These are phyloP conservation scores for Salix exigua DNA, from an alignment of 345 rosid genomes.

Conservation along the genomic window DNA sequence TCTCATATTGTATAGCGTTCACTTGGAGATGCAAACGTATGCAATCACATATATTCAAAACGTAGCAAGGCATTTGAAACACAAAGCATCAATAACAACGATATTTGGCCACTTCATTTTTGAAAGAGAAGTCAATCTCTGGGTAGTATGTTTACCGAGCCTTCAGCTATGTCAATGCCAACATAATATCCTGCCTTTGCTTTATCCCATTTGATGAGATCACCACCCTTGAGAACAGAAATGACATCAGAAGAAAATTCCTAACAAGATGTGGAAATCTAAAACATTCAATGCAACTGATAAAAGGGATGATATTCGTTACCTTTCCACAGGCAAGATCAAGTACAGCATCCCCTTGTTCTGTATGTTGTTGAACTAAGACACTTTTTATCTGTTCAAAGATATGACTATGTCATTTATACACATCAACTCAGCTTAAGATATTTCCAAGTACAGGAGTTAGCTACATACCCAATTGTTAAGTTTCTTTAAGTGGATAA, in stretches of 20 bases:
- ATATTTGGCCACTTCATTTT: not conserved
- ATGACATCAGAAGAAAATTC: not conserved
- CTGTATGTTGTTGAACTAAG: constrained; percentile 83
- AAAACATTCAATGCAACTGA: not conserved
- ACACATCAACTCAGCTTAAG: not conserved
- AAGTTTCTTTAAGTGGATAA: constrained; percentile 89
- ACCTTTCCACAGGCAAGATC: constrained; percentile 99
- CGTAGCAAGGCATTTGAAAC: no score
- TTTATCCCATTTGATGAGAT: constrained; percentile 98
- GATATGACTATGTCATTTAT: not conserved
- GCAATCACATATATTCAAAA: not conserved
- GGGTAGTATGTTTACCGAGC: constrained; percentile 59
- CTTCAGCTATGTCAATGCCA: constrained; percentile 95
- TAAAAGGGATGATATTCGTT: not conserved
- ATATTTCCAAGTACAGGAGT: not conserved
- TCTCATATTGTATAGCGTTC: not conserved
- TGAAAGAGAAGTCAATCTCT: not conserved
- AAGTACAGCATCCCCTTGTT: constrained; percentile 83
- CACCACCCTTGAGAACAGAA: constrained; percentile 66
- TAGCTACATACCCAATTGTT: constrained; percentile 77
- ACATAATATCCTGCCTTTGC: constrained; percentile 88
- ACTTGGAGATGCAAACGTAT: not conserved
- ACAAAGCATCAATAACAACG: not conserved
- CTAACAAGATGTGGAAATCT: not conserved
- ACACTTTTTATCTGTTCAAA: constrained; percentile 86